These are phyloP conservation scores for Cafeteria roenbergensis DNA, from an alignment of 108 stramenopile genomes.

Conservation along the genomic window DNA sequence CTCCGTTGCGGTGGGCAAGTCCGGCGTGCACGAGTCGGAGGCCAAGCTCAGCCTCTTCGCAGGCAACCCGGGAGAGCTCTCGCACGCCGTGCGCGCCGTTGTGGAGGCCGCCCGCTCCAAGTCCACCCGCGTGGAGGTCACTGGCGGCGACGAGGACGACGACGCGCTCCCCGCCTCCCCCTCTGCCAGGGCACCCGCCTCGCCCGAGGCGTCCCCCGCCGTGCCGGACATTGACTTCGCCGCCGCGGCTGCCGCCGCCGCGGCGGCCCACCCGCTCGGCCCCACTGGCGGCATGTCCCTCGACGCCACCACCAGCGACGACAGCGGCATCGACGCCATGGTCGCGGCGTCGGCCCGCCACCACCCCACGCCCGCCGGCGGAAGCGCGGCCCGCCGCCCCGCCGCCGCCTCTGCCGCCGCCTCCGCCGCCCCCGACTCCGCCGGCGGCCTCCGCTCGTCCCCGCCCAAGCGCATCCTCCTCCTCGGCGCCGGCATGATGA, in stretches of 20 bases:
- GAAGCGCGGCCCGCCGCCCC: too few species aligned
- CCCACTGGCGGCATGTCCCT: not conserved
- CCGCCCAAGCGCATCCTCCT: slow-evolving; percentile 48
- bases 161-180: too few species aligned
- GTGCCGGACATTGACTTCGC: too few species aligned
- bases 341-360: not conserved
- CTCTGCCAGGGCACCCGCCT: too few species aligned
- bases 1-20: slow-evolving; percentile 39
- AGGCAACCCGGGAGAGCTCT: too few species aligned
- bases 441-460: not conserved
- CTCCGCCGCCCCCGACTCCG: not conserved
- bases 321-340: not conserved
- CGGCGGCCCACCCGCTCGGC: too few species aligned
- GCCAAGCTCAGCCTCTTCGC: not conserved
- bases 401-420: not conserved
- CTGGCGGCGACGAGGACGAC: not conserved
- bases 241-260: too few species aligned
- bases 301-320: not conserved
- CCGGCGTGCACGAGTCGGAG: slow-evolving; percentile 2
- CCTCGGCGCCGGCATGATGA: slow-evolving; percentile 60
- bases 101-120: not conserved
- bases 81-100: not conserved
- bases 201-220: too few species aligned
- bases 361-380: not conserved
- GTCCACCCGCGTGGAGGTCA: too few species aligned